phyloP scores from a whole-genome alignment of 2,329 filamentous ascomycete genomes.

The Botryotinia convoluta region DNA sequence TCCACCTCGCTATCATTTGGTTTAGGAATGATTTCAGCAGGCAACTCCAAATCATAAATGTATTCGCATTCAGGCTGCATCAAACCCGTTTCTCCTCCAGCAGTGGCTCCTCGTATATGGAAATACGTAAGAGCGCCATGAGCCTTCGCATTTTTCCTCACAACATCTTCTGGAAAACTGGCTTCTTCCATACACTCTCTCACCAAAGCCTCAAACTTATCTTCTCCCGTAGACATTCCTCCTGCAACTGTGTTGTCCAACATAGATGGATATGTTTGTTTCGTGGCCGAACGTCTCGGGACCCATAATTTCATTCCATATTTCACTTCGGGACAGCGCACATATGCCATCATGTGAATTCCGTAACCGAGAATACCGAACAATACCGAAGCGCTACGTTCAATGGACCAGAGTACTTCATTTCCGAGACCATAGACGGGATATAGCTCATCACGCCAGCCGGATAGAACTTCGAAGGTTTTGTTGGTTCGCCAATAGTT shows the following conservation, averaged over 20 bases:
- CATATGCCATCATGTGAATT: conserved; percentile 76
- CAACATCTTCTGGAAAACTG: conserved; percentile 66
- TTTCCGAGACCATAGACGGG: conserved; percentile 66
- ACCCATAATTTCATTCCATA: conserved; percentile 78
- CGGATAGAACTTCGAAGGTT: conserved; percentile 70
- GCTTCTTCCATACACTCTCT: conserved; percentile 91
- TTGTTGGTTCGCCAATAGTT: conserved; percentile 66
- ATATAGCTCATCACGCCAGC: conserved; percentile 81
- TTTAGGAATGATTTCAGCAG: conserved; percentile 62
- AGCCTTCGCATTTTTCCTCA: conserved; percentile 57
- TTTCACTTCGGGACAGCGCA: conserved; percentile 45
- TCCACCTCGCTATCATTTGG: conserved; percentile 90
- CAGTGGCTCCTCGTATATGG: conserved; percentile 70
- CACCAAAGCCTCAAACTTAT: conserved; percentile 76
- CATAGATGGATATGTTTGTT: conserved; percentile 77
- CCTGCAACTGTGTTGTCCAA: conserved; percentile 92
- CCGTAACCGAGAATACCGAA: conserved; percentile 78
- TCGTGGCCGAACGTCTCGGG: conserved; percentile 69
- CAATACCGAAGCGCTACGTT: conserved; percentile 70
- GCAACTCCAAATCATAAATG: conserved; percentile 83
- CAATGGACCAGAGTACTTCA: conserved; percentile 68
- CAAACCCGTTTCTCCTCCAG: conserved; percentile 76
- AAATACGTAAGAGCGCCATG: conserved; percentile 80
- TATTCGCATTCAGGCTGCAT: conserved; percentile 91
- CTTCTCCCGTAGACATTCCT: conserved; percentile 76